A percentile compares a stretch with the other conserved stretches of the same genome.
phyloP scores from a whole-genome alignment of 2,329 filamentous ascomycete genomes.

The Dactylellina sp. region DNA sequence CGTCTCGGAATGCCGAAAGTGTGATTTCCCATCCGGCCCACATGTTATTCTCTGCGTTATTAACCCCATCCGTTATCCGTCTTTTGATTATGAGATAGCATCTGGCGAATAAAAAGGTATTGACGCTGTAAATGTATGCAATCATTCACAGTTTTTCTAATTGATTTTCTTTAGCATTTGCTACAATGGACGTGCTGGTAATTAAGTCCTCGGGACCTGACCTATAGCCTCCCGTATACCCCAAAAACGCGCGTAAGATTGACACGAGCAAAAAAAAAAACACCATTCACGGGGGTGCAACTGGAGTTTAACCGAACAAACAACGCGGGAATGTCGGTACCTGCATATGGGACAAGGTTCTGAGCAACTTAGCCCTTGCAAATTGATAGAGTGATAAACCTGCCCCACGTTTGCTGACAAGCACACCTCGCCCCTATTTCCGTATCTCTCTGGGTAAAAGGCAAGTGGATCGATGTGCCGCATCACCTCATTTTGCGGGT shows the following conservation, averaged over 20 bases:
- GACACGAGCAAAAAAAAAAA: neutral
- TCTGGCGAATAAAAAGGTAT: slow-evolving; percentile 9
- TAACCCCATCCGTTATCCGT: neutral
- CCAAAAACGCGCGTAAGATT: neutral
- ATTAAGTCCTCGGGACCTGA: too few species aligned
- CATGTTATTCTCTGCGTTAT: neutral
- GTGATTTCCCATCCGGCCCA: slow-evolving; percentile 7
- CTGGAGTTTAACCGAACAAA: slow-evolving; percentile 54
- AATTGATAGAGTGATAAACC: slow-evolving; percentile 33
- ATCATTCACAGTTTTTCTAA: too few species aligned
- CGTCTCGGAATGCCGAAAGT: slow-evolving; percentile 26
- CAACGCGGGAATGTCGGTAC: slow-evolving; percentile 54
- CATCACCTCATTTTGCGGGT: slow-evolving; percentile 4
- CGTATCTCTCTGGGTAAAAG: neutral
- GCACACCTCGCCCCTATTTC: slow-evolving; percentile 28
- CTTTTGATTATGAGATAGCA: slow-evolving; percentile 10
- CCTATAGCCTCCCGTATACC: too few species aligned
- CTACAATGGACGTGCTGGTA: too few species aligned
- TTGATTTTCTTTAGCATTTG: slow-evolving; percentile 16
- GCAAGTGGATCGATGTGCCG: slow-evolving; percentile 10
- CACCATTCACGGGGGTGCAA: neutral
- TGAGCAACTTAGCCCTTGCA: slow-evolving; percentile 22
- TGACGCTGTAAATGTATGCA: neutral
- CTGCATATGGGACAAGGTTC: slow-evolving; percentile 56
- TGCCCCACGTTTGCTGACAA: slow-evolving; percentile 47